Conservation (phyloP, 768 basidiomycete genomes). For the Lactarius pseudohatsudake region DNA sequence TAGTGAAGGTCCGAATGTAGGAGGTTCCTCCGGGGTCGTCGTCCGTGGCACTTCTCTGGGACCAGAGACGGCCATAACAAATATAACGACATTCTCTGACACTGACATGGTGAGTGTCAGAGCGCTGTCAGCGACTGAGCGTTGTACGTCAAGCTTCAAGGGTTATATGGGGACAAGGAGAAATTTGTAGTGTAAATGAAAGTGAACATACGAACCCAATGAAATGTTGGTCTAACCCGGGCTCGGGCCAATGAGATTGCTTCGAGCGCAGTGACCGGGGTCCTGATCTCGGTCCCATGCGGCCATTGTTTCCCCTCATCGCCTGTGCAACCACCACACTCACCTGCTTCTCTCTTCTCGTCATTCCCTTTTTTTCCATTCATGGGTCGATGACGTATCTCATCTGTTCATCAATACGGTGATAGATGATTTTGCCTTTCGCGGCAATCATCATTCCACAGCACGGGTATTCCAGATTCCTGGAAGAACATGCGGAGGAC, state of each 20-base stretch:
- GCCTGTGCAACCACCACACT: constrained; percentile 5
- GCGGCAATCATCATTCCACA: too few species aligned
- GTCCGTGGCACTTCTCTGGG: constrained; percentile 77
- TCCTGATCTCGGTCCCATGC: background rate
- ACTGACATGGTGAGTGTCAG: constrained; percentile 50
- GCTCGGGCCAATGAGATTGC: too few species aligned
- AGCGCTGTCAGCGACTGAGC: background rate
- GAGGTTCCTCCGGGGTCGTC: constrained; percentile 80
- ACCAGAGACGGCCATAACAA: constrained; percentile 84
- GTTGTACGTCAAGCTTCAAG: background rate
- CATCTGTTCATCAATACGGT: constrained; percentile 78
- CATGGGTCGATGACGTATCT: constrained; percentile 84
- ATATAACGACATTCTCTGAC: too few species aligned
- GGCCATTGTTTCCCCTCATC: background rate
- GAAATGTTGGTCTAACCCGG: too few species aligned
- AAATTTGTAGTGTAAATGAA: constrained; percentile 25
- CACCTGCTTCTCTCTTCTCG: constrained; percentile 36
- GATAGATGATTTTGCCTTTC: constrained; percentile 60
- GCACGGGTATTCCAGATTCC: too few species aligned
- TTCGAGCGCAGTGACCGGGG: background rate
- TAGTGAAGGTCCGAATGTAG: constrained; percentile 71
- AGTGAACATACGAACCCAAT: constrained; percentile 38
- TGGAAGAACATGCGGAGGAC: too few species aligned
- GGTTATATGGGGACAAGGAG: constrained; percentile 31
- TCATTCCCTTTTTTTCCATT: constrained; percentile 51